These are phyloP conservation scores for Pichia sp. DNA, from an alignment of 1,139 yeast genomes.

Conservation along the genomic window DNA sequence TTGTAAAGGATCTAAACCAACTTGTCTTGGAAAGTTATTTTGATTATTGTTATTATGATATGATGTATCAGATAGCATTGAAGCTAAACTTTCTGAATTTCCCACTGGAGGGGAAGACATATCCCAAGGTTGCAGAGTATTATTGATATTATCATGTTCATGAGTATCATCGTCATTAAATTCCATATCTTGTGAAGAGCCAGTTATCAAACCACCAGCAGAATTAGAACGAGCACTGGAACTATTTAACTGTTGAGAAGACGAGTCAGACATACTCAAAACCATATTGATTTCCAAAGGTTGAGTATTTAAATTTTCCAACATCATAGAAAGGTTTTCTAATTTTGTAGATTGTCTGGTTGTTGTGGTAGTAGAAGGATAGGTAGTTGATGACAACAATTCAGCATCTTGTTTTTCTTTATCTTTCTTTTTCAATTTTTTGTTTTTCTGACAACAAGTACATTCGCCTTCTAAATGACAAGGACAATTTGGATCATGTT, in stretches of 20 bases:
- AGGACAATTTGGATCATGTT: constrained; percentile 47
- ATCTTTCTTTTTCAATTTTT: constrained; percentile 16
- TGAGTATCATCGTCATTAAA: constrained; percentile 10
- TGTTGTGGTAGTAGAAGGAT: too few relatives aligned
- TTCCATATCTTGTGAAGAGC: background rate
- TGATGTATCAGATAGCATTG: constrained; percentile 18
- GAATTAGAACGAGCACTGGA: too few relatives aligned
- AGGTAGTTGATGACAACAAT: too few relatives aligned
- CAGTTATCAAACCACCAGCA: background rate
- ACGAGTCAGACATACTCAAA: too few relatives aligned
- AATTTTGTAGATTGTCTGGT: too few relatives aligned
- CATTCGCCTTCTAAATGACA: constrained; percentile 49
- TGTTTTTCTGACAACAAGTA: constrained; percentile 45
- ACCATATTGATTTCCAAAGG: too few relatives aligned
- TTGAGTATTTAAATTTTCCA: too few relatives aligned
- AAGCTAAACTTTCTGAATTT: constrained; percentile 21
- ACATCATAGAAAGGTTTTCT: too few relatives aligned
- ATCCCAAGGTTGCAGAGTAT: constrained; percentile 24
- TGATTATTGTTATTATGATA: background rate
- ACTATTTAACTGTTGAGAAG: too few relatives aligned
- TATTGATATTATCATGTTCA: constrained; percentile 11
- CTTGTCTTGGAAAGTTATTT: constrained; percentile 18
- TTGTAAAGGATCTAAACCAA: constrained; percentile 30
- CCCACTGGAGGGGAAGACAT: constrained; percentile 25
- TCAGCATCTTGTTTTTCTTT: too few relatives aligned